These are phyloP conservation scores for Teunomyces cretensis DNA, from an alignment of 805 yeast species.

Conservation along the genomic window DNA sequence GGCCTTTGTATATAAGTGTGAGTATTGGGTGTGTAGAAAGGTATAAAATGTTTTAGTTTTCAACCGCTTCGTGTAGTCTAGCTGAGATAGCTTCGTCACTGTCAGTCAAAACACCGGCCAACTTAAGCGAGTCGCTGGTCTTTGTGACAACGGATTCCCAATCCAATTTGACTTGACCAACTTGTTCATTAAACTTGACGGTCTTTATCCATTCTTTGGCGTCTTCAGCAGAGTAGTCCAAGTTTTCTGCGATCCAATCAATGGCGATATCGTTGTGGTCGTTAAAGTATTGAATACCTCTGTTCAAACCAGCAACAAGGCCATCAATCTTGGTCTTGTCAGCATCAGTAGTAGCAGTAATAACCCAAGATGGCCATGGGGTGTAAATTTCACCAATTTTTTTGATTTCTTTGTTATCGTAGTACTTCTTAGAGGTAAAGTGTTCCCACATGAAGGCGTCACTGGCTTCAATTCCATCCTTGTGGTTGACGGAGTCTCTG, in stretches of 20 bases:
- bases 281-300: constrained; percentile 69
- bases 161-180: constrained; percentile 42
- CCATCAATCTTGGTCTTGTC: constrained; percentile 25
- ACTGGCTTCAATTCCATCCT: constrained; percentile 34
- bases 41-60: background rate
- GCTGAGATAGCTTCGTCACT: constrained; percentile 20
- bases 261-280: constrained; percentile 63
- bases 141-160: constrained; percentile 50
- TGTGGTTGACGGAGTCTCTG: constrained; percentile 73
- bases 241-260: constrained; percentile 57
- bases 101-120: constrained; percentile 60
- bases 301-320: constrained; percentile 56
- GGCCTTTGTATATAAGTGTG: constrained; percentile 58
- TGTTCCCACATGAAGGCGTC: constrained; percentile 97
- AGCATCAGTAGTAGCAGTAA: constrained; percentile 51
- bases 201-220: constrained; percentile 81
- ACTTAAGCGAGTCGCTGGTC: constrained; percentile 55
- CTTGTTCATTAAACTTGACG: constrained; percentile 56
- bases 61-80: constrained; percentile 21
- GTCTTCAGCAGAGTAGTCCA: constrained; percentile 77
- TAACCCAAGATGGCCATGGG: constrained; percentile 97
- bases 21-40: constrained; percentile 63
- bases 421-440: constrained; percentile 84
- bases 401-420: constrained; percentile 77
- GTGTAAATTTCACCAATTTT: constrained; percentile 85